Evolutionary conservation across 257 asterid species (phyloP).

Genomic region (Jasminum sambac): DNA sequence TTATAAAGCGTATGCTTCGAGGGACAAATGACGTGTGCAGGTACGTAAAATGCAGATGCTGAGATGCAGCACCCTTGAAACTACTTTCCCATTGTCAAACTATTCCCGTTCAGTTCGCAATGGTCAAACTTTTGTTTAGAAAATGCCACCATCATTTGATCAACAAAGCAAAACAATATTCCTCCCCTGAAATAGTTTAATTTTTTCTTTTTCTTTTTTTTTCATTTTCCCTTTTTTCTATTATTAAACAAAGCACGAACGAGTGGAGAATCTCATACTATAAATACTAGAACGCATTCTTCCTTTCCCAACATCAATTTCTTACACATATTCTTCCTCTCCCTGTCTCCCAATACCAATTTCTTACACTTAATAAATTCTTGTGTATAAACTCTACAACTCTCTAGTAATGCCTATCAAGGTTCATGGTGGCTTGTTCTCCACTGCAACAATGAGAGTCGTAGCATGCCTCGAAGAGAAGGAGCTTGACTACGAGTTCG

Average conservation of each 20-base stretch:
- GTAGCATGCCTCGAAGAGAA: slow-evolving; percentile 32
- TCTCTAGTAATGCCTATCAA: slow-evolving; percentile 26
- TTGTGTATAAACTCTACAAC: not conserved
- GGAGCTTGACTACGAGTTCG: slow-evolving; percentile 27
- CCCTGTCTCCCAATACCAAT: not conserved
- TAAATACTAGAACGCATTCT: not conserved
- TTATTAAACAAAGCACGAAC: not conserved
- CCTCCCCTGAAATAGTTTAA: not conserved
- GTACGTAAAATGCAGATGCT: not conserved
- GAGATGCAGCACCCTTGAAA: not conserved
- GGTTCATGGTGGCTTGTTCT: slow-evolving; percentile 27
- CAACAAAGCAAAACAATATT: not conserved
- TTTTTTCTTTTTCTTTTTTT: not conserved
- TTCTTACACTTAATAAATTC: not conserved
- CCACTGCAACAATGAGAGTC: slow-evolving; percentile 26
- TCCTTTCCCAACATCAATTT: not conserved
- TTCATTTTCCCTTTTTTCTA: not conserved
- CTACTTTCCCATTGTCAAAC: not conserved
- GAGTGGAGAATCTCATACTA: not conserved
- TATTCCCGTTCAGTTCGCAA: not conserved
- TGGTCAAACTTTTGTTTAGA: not conserved
- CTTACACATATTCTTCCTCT: not conserved
- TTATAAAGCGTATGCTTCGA: not conserved
- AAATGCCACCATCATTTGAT: not conserved
- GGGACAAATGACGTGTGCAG: not conserved